Evolutionary conservation across 1,139 yeast genomes (phyloP).

Genomic region (Diutina pseudorugosa): DNA sequence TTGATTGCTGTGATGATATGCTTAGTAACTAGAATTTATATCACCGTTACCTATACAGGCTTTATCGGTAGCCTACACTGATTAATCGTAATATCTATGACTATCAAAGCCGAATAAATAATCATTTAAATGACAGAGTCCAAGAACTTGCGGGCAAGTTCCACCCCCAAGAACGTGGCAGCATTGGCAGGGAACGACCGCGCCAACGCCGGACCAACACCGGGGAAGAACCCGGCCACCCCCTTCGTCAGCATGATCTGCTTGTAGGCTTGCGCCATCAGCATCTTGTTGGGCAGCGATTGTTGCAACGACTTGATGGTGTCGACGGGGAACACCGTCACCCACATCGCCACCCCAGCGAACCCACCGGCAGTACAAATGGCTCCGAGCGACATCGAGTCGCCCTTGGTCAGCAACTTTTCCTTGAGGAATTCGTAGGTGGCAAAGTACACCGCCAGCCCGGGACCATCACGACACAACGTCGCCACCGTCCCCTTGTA

Average conservation of each 20-base stretch:
- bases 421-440: slow-evolving; percentile 79
- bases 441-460: slow-evolving; percentile 93
- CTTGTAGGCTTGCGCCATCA: slow-evolving; percentile 56
- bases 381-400: slow-evolving; percentile 52
- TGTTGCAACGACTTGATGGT: slow-evolving; percentile 85
- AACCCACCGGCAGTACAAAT: slow-evolving; percentile 86
- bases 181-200: slow-evolving; percentile 98
- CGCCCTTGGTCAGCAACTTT: slow-evolving; percentile 33
- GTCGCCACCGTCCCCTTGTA: slow-evolving; percentile 91
- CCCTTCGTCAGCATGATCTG: slow-evolving; percentile 64
- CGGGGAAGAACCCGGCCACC: slow-evolving; percentile 89
- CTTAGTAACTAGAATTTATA: too few species aligned
- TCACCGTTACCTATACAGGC: too few species aligned
- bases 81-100: not conserved
- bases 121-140: slow-evolving; percentile 15
- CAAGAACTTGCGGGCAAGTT: slow-evolving; percentile 64
- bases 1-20: too few species aligned
- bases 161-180: slow-evolving; percentile 94
- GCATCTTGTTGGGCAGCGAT: slow-evolving; percentile 45
- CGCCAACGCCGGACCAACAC: slow-evolving; percentile 88
- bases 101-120: slow-evolving; percentile 1
- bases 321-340: slow-evolving; percentile 90
- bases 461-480: slow-evolving; percentile 94
- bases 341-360: slow-evolving; percentile 97
- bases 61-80: not conserved